Evolutionary conservation across 441 rosid species (phyloP).

Genomic region (Pelargonium australe): DNA sequence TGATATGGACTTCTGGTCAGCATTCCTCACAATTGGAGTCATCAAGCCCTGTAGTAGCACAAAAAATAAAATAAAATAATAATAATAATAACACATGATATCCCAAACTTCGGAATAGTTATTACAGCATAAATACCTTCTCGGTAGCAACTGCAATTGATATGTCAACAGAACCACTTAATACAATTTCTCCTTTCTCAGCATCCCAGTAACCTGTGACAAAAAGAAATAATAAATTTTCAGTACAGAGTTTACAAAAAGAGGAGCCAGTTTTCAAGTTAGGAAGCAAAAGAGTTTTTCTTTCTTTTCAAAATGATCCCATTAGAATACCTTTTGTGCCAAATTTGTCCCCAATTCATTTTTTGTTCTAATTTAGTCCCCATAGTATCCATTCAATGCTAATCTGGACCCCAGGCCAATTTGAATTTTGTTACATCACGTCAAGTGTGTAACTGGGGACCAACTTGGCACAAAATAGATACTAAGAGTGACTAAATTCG

Average conservation of each 20-base stretch:
- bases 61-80: constrained; percentile 19
- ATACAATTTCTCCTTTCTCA: constrained; percentile 62
- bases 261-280: not conserved
- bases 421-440: too few species aligned
- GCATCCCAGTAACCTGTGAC: constrained; percentile 74
- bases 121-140: constrained; percentile 47
- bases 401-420: too few species aligned
- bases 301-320: not conserved
- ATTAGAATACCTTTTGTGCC: too few species aligned
- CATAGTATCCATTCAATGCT: too few species aligned
- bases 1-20: constrained; percentile 88
- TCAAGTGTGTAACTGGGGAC: too few species aligned
- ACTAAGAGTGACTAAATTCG: too few species aligned
- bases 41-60: constrained; percentile 65
- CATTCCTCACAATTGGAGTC: constrained; percentile 90
- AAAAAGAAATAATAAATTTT: constrained; percentile 17
- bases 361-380: too few species aligned
- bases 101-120: constrained; percentile 14
- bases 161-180: constrained; percentile 72
- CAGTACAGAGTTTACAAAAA: constrained; percentile 13
- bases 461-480: too few species aligned
- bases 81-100: constrained; percentile 19
- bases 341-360: too few species aligned
- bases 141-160: constrained; percentile 97
- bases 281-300: not conserved